These are phyloP conservation scores for Apiospora saccharicola DNA, from an alignment of 2,329 filamentous ascomycete species.

Conservation along the genomic window DNA sequence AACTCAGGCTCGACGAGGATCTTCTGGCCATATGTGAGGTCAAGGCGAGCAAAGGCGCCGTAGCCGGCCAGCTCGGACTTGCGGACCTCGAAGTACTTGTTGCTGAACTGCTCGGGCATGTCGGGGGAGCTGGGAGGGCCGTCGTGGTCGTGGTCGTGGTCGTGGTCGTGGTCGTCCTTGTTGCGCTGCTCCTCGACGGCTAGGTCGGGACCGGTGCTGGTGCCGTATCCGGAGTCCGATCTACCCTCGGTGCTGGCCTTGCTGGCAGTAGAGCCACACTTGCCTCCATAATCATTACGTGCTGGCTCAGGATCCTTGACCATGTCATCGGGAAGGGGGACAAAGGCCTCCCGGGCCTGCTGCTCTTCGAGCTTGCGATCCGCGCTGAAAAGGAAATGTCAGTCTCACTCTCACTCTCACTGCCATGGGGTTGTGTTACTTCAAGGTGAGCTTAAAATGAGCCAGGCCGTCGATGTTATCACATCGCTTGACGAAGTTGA, in stretches of 20 bases:
- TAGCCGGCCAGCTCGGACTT: constrained; percentile 52
- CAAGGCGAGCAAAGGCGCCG: constrained; percentile 54
- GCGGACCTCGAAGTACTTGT: constrained; percentile 50
- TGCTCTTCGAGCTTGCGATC: neutral
- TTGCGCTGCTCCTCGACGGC: neutral
- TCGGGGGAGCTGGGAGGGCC: neutral
- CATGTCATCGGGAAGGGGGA: neutral
- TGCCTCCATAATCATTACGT: neutral
- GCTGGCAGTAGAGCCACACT: neutral
- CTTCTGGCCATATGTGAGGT: constrained; percentile 47
- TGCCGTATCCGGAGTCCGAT: neutral
- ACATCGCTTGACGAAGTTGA: neutral
- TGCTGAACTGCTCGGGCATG: constrained; percentile 38
- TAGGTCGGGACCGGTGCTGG: neutral
- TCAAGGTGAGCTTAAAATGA: neutral
- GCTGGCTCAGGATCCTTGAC: neutral
- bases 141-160: neutral
- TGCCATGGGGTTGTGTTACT: neutral
- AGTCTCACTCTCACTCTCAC: neutral
- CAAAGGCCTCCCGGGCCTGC: neutral
- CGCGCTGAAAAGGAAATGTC: neutral
- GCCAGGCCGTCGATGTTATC: neutral
- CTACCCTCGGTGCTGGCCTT: neutral
- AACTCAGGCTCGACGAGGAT: constrained; percentile 56
- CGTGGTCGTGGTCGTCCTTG: neutral